Evolutionary conservation across 192 early-diverging fungal genomes (phyloP).

Genomic region (Piromyces sp.): DNA sequence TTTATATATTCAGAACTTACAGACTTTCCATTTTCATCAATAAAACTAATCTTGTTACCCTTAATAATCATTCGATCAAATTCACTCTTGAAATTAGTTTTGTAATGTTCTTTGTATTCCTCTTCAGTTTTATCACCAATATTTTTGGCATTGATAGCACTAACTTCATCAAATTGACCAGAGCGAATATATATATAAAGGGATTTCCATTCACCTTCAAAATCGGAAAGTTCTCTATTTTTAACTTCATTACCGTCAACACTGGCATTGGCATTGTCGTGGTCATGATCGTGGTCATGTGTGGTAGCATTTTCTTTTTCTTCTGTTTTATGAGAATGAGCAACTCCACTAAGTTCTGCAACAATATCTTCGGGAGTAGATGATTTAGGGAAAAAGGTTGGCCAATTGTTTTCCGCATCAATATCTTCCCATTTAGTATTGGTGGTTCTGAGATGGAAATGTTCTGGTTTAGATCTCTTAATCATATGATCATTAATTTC

Average conservation of each 20-base stretch:
- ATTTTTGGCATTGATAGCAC: not conserved
- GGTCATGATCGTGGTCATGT: too few species aligned
- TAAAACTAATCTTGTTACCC: not conserved
- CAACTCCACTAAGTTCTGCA: not conserved
- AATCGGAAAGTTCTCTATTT: not conserved
- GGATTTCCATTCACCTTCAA: not conserved
- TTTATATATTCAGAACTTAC: too few species aligned
- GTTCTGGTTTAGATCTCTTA: not conserved
- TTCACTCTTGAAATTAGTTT: not conserved
- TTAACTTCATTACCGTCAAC: not conserved
- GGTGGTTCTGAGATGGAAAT: not conserved
- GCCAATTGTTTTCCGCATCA: not conserved
- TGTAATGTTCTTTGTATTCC: not conserved
- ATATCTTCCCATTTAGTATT: not conserved
- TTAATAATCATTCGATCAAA: not conserved
- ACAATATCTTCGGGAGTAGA: not conserved
- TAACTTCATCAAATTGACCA: not conserved
- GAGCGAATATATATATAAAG: not conserved
- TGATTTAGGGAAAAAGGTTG: not conserved
- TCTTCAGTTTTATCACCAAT: not conserved
- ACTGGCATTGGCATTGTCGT: too few species aligned
- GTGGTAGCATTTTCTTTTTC: too few species aligned
- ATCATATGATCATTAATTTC: not conserved
- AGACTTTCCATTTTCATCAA: not conserved
- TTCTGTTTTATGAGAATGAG: not conserved